Conservation (phyloP, 441 rosid species). For the Syzygium syzygioides region DNA sequence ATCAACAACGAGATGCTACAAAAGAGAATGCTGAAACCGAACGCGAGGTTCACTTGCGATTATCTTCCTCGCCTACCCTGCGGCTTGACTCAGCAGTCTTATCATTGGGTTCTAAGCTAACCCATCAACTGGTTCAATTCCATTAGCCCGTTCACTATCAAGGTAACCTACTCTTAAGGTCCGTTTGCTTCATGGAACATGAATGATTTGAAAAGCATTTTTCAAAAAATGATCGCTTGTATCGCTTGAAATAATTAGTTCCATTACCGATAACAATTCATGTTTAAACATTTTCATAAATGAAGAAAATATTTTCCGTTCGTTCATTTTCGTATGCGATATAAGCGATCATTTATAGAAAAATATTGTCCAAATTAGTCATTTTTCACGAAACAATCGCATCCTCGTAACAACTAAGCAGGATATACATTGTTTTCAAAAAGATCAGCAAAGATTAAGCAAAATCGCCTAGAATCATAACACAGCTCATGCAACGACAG, state of each 20-base stretch:
- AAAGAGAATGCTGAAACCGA: neutral
- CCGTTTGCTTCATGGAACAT: too few relatives aligned
- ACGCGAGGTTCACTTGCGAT: neutral
- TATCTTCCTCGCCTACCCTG: neutral
- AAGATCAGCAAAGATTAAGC: neutral
- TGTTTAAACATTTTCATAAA: too few relatives aligned
- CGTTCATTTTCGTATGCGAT: too few relatives aligned
- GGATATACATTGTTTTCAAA: accelerated
- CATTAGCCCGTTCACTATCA: neutral
- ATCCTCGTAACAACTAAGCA: neutral
- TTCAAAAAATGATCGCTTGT: too few relatives aligned
- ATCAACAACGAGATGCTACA: neutral
- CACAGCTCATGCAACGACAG: neutral
- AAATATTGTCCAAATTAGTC: too few relatives aligned
- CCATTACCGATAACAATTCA: too few relatives aligned
- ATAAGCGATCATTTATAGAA: too few relatives aligned
- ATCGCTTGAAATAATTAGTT: too few relatives aligned
- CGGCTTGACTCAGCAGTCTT: neutral
- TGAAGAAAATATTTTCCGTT: too few relatives aligned
- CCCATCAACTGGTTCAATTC: neutral
- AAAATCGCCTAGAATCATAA: neutral
- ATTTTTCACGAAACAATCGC: too few relatives aligned
- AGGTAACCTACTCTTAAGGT: neutral
- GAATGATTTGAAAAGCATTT: too few relatives aligned
- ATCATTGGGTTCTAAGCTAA: neutral